Evolutionary conservation across 306 rosid species (phyloP).

Genomic region (Quercus bicolor): DNA sequence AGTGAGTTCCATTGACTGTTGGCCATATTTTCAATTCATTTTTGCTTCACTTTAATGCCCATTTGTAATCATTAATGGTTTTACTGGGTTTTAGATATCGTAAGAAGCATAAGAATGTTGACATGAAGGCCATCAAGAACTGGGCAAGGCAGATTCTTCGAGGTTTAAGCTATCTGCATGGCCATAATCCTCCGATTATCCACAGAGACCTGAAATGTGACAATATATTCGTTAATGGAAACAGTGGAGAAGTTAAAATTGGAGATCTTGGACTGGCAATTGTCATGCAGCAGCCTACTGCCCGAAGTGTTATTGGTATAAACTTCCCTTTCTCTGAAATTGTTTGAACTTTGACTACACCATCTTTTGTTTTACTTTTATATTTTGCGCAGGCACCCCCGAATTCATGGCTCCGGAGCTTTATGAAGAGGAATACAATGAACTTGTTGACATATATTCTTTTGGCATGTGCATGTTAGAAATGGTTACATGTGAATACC

Average conservation of each 20-base stretch:
- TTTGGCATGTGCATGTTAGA: constrained; percentile 95
- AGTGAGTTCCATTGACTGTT: constrained; percentile 37
- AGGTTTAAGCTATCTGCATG: constrained; percentile 73
- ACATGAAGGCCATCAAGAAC: constrained; percentile 81
- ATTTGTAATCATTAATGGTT: background rate
- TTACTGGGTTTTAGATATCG: constrained; percentile 50
- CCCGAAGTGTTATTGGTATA: constrained; percentile 81
- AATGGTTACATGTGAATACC: constrained; percentile 87
- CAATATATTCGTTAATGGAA: constrained; percentile 84
- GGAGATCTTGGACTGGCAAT: constrained; percentile 95
- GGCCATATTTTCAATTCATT: background rate
- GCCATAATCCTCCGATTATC: constrained; percentile 74
- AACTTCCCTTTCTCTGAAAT: background rate
- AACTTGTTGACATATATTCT: constrained; percentile 90
- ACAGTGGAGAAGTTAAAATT: constrained; percentile 76
- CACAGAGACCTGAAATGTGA: constrained; percentile 96
- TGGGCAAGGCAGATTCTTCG: constrained; percentile 93
- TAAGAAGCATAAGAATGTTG: constrained; percentile 64
- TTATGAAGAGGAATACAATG: constrained; percentile 87
- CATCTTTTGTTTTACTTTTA: background rate
- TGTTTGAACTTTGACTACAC: background rate
- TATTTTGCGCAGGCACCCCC: constrained; percentile 64
- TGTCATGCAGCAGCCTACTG: constrained; percentile 85
- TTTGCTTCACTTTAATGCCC: background rate
- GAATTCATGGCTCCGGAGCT: constrained; percentile 99